Evolutionary conservation across 495 filamentous ascomycete species (phyloP).

Genomic region (Penicillium robsamsonii): DNA sequence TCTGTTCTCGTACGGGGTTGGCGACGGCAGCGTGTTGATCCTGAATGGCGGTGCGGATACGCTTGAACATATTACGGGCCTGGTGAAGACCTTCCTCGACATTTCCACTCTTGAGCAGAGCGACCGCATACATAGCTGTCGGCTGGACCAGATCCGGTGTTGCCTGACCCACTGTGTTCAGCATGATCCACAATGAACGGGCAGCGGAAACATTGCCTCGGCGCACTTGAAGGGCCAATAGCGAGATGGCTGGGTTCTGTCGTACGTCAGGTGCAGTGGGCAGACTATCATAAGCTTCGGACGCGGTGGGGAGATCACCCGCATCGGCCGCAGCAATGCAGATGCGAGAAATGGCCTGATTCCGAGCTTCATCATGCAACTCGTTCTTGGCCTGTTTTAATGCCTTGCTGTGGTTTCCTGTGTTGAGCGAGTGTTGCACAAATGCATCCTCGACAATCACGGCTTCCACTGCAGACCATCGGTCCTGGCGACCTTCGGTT

Average conservation of each 20-base stretch:
- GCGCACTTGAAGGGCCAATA: conserved; percentile 82
- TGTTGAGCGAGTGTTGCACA: conserved; percentile 65
- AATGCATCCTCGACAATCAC: conserved; percentile 70
- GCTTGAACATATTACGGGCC: conserved; percentile 77
- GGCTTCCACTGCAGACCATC: conserved; percentile 59
- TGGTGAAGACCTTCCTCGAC: conserved; percentile 72
- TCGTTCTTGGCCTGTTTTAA: conserved; percentile 59
- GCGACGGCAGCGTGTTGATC: conserved; percentile 25
- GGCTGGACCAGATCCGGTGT: conserved; percentile 75
- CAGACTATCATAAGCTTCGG: conserved; percentile 61
- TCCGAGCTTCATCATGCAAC: conserved; percentile 46
- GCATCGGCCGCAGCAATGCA: conserved; percentile 74
- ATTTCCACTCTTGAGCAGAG: conserved; percentile 75
- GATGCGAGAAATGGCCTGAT: conserved; percentile 56
- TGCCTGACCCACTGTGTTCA: conserved; percentile 59
- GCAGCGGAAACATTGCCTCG: conserved; percentile 72
- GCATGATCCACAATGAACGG: conserved; percentile 69
- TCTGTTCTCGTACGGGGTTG: conserved; percentile 60
- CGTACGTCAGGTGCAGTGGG: conserved; percentile 48
- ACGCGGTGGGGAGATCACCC: conserved; percentile 67
- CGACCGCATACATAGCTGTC: conserved; percentile 80
- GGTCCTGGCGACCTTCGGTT: conserved; percentile 50
- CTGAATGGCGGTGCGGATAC: conserved; percentile 59
- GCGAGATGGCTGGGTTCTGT: conserved; percentile 68
- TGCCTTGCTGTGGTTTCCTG: conserved; percentile 63